Evolutionary conservation across 495 filamentous ascomycete species (phyloP), one percentile per base, ranked within the genome.

Genomic region (Penicillium waksmanii): DNA sequence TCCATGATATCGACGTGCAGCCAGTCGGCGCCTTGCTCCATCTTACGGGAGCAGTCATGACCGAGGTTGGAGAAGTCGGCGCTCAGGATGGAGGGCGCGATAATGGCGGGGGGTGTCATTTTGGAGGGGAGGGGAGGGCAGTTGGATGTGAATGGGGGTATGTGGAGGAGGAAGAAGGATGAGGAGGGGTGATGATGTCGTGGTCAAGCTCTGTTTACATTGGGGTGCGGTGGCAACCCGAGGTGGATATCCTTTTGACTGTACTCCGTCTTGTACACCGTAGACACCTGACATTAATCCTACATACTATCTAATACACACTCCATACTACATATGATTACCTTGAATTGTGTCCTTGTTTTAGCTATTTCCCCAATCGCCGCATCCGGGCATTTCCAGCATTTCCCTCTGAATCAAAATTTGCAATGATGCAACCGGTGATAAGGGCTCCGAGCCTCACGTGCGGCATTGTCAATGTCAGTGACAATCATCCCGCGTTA

Each of bases 11-110:
- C 89, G 64, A 93, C 84, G 55, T 79, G 77, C 38, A 80, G 70
- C 77, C 95, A 97, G 80, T 96, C 89, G 56, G 93, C 90, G 46
- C 92, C 91, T 51, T 90, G 80, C 21, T 80, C 79, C 61, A 98
- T 96, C 55, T 90, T 96, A 55, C 83, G 79, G 18, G 84, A 84
- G 77, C 95, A 98, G 73, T 89, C 95, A 65, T 82, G 81, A 66
- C 93, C 91, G 44, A 98, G 87, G 56, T 86, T 81, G 63, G 86
- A 91, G 73, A 98, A 98, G 81, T 98, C 92, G 55, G 95, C 96
- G 66, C 92, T 94, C 47, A 98, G 88, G 63, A 98, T 98, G 15
- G 95, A 98, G 17, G 95, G 95, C 10, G 94, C 93, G 70, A 98
- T 96, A 73, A 98, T 96, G 40, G 95, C 89, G 65, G 89, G 84